Evolutionary conservation across 2,329 filamentous ascomycete genomes (phyloP).

Genomic region (Arthrobotrys entomopaga): DNA sequence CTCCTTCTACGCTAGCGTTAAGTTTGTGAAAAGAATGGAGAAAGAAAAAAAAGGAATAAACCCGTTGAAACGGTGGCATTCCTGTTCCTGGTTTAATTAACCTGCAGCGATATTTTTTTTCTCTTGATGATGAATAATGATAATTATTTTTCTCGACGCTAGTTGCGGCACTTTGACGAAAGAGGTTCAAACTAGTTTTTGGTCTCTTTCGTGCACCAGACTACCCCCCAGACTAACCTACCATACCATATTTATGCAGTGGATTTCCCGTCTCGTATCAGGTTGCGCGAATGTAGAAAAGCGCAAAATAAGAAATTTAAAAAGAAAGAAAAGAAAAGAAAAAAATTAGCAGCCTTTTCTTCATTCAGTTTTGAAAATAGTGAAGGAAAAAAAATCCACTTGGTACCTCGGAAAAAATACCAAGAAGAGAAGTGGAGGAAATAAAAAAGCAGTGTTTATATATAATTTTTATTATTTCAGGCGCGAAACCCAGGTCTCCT

Average conservation of each 20-base stretch:
- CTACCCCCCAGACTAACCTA: too few relatives aligned
- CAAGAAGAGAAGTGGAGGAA: neutral
- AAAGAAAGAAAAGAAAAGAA: neutral
- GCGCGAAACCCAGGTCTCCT: slow-evolving; percentile 55
- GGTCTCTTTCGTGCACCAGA: slow-evolving; percentile 10
- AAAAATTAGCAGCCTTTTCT: neutral
- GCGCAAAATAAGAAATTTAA: slow-evolving; percentile 16
- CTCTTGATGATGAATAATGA: neutral
- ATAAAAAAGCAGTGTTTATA: too few relatives aligned
- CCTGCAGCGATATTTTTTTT: slow-evolving; percentile 10
- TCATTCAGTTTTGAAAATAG: neutral
- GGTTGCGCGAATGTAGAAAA: slow-evolving; percentile 45
- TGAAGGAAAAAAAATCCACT: neutral
- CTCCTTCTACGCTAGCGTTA: too few relatives aligned
- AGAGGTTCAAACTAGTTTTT: slow-evolving; percentile 23
- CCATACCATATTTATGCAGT: slow-evolving; percentile 27
- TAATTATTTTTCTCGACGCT: slow-evolving; percentile 34
- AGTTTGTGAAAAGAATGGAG: neutral
- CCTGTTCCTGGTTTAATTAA: slow-evolving; percentile 42
- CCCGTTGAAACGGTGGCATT: slow-evolving; percentile 25
- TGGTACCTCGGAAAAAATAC: neutral
- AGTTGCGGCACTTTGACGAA: slow-evolving; percentile 36
- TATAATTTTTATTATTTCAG: slow-evolving; percentile 23
- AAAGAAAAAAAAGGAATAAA: neutral
- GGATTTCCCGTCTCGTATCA: slow-evolving; percentile 54